Conservation (phyloP, 2,329 filamentous ascomycete genomes). For the Lecanicillium sp. region DNA sequence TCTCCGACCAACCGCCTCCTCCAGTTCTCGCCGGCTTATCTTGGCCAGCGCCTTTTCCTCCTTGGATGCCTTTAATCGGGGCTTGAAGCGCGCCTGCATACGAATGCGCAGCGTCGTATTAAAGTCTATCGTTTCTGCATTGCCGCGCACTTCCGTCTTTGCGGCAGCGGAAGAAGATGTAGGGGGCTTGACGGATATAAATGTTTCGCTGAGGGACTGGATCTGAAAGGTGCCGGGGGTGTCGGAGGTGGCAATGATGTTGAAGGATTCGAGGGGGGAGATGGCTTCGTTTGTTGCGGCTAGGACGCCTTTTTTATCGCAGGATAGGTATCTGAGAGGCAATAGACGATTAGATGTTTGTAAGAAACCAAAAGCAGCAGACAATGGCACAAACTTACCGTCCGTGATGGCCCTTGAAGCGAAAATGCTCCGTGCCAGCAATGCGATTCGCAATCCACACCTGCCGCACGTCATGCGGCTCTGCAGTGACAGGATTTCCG, state of each 20-base stretch:
- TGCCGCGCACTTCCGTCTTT: slow-evolving; percentile 62
- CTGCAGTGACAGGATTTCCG: slow-evolving; percentile 70
- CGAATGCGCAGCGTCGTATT: slow-evolving; percentile 70
- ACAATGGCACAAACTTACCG: slow-evolving; percentile 40
- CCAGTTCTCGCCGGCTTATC: slow-evolving; percentile 77
- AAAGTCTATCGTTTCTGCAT: slow-evolving; percentile 59
- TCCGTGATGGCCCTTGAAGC: slow-evolving; percentile 86
- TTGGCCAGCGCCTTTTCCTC: slow-evolving; percentile 79
- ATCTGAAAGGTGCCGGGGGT: slow-evolving; percentile 65
- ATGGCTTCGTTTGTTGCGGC: slow-evolving; percentile 74
- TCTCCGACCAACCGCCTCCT: slow-evolving; percentile 66
- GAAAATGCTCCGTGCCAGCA: slow-evolving; percentile 70
- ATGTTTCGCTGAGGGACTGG: slow-evolving; percentile 64
- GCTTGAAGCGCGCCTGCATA: slow-evolving; percentile 95
- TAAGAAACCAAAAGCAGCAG: neutral
- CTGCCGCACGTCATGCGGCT: slow-evolving; percentile 91
- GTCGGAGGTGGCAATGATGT: slow-evolving; percentile 53
- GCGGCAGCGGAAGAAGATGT: slow-evolving; percentile 39
- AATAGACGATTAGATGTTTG: slow-evolving; percentile 9
- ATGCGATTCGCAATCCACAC: slow-evolving; percentile 89
- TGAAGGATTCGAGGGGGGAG: slow-evolving; percentile 74
- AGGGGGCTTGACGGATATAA: slow-evolving; percentile 53
- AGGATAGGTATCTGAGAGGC: slow-evolving; percentile 65
- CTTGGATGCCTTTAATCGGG: slow-evolving; percentile 66
- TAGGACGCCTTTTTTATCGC: slow-evolving; percentile 74